Conservation (phyloP, 768 basidiomycete genomes). For the Boletellus emodensis region DNA sequence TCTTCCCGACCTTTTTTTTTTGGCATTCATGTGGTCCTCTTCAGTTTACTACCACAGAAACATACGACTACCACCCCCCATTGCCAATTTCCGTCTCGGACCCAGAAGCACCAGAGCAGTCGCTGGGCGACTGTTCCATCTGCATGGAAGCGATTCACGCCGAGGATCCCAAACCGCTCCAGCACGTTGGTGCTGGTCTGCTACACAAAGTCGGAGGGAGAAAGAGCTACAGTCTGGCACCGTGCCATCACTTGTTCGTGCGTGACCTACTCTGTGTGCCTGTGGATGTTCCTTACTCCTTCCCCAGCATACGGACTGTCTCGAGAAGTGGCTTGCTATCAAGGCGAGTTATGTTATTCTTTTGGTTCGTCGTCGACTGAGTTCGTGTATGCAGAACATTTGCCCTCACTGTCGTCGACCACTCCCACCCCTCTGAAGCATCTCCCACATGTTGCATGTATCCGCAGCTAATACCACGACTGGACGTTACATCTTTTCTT, state of each 20-base stretch:
- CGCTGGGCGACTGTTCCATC: constrained; percentile 85
- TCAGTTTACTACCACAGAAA: constrained; percentile 56
- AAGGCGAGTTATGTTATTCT: constrained; percentile 41
- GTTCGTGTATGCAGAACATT: constrained; percentile 55
- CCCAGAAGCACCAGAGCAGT: constrained; percentile 69
- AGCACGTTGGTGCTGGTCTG: constrained; percentile 37
- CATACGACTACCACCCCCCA: constrained; percentile 83
- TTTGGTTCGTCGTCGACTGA: not conserved
- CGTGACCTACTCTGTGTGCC: constrained; percentile 22
- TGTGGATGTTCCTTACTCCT: not conserved
- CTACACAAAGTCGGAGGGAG: constrained; percentile 37
- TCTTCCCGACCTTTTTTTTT: not conserved
- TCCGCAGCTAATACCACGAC: not conserved
- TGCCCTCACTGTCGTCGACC: constrained; percentile 89
- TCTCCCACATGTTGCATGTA: not conserved
- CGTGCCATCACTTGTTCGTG: constrained; percentile 87
- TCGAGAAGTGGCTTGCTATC: constrained; percentile 81
- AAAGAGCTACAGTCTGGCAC: constrained; percentile 79
- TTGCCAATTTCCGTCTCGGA: constrained; percentile 57
- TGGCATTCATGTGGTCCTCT: not conserved
- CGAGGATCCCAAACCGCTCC: constrained; percentile 39
- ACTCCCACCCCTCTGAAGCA: constrained; percentile 64
- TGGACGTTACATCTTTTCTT: too few species aligned
- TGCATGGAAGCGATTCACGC: constrained; percentile 85
- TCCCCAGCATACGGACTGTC: constrained; percentile 75